Conservation (phyloP, 2,329 filamentous ascomycete genomes). For the Hypoxylon sp. region DNA sequence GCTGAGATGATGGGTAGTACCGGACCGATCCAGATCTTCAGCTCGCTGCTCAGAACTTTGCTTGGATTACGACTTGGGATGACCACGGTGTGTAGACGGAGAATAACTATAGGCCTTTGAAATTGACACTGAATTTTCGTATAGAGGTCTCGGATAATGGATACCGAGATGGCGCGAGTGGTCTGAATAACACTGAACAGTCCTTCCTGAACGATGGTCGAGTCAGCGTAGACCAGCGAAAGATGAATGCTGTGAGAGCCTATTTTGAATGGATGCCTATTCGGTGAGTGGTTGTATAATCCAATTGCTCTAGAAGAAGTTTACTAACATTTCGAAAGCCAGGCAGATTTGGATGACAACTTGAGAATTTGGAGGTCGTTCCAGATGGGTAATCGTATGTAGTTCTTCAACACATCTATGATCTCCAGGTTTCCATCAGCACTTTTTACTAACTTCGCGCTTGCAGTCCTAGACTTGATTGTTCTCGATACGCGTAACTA, state of each 20-base stretch:
- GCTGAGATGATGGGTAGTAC: constrained; percentile 52
- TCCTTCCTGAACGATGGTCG: constrained; percentile 72
- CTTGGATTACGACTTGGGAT: constrained; percentile 65
- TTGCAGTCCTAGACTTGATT: constrained; percentile 68
- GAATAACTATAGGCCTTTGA: neutral
- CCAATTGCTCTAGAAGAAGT: constrained; percentile 33
- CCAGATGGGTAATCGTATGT: constrained; percentile 74
- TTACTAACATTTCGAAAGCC: constrained; percentile 58
- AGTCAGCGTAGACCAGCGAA: constrained; percentile 79
- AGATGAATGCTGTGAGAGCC: constrained; percentile 79
- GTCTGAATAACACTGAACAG: constrained; percentile 75
- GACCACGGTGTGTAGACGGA: constrained; percentile 55
- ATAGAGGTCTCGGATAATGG: constrained; percentile 74
- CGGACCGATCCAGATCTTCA: constrained; percentile 60
- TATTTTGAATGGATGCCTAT: constrained; percentile 78
- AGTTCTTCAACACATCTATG: constrained; percentile 53
- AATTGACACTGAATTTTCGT: constrained; percentile 5
- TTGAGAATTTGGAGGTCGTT: constrained; percentile 78
- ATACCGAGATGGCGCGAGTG: constrained; percentile 72
- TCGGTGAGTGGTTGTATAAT: constrained; percentile 53
- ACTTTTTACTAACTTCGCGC: neutral
- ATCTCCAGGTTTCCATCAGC: no score
- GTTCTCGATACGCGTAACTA: constrained; percentile 80
- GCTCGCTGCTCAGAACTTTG: constrained; percentile 59
- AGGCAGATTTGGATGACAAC: constrained; percentile 78